A percentile compares a stretch with the other conserved stretches of the same genome.
These are phyloP conservation scores for Maudiozyma bulderi DNA, from an alignment of 805 yeast species.

Conservation along the genomic window DNA sequence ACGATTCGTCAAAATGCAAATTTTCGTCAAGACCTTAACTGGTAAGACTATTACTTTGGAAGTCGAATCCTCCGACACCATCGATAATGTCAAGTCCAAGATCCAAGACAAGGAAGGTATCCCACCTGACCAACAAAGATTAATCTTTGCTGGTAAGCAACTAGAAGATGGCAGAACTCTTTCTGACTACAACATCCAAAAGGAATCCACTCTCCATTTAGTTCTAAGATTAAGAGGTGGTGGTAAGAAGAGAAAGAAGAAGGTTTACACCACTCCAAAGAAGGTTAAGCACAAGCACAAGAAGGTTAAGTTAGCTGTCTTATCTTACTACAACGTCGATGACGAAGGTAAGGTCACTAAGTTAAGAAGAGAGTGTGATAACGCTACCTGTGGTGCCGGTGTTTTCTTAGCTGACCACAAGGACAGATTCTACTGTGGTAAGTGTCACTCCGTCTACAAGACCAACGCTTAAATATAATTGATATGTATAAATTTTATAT, in stretches of 20 bases:
- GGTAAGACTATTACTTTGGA: slow-evolving; percentile 98
- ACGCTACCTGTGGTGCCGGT: slow-evolving; percentile 96
- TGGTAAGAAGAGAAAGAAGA: slow-evolving; percentile 99
- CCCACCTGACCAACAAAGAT: slow-evolving; percentile 96
- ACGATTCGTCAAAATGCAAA: slow-evolving; percentile 52
- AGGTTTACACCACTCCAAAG: slow-evolving; percentile 99
- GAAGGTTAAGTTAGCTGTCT: slow-evolving; percentile 98
- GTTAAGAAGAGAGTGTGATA: slow-evolving; percentile 96
- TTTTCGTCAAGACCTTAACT: slow-evolving; percentile 98
- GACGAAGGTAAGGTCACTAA: slow-evolving; percentile 97
- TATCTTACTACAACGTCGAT: slow-evolving; percentile 98
- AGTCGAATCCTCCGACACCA: slow-evolving; percentile 96
- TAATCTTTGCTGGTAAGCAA: slow-evolving; percentile 96
- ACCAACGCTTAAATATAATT: slow-evolving; percentile 23
- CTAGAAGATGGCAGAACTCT: slow-evolving; percentile 94
- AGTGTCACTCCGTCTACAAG: slow-evolving; percentile 92
- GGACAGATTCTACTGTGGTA: slow-evolving; percentile 99
- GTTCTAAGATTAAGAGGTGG: slow-evolving; percentile 98
- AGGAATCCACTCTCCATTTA: slow-evolving; percentile 93
- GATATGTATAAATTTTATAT: neutral
- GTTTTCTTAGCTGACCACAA: slow-evolving; percentile 98
- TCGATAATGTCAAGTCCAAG: slow-evolving; percentile 93
- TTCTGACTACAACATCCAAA: slow-evolving; percentile 96
- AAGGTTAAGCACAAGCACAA: slow-evolving; percentile 99
- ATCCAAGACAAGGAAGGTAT: slow-evolving; percentile 97